Conservation (phyloP, 148 eudicot genomes). For the Talinum fruticosum region DNA sequence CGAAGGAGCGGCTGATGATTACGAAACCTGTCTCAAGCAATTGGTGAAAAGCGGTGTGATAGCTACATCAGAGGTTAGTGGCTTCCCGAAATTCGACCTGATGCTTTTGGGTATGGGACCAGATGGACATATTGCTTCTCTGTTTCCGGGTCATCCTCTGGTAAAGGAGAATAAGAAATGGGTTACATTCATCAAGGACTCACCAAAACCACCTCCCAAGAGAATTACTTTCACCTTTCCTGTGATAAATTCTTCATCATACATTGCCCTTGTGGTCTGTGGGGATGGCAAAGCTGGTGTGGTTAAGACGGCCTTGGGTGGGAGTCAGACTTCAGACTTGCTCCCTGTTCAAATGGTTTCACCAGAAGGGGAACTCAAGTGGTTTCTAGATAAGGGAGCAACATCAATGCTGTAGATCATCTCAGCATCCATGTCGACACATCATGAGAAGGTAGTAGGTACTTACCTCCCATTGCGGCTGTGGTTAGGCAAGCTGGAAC, state of each 20-base stretch:
- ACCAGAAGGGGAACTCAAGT: conserved; percentile 49
- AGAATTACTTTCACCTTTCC: conserved; percentile 78
- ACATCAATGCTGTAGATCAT: conserved; percentile 39
- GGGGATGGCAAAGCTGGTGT: conserved; percentile 49
- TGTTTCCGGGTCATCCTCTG: conserved; percentile 58
- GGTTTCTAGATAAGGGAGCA: conserved; percentile 66
- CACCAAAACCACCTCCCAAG: conserved; percentile 67
- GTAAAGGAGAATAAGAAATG: conserved; percentile 44
- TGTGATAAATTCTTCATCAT: conserved; percentile 56
- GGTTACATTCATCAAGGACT: conserved; percentile 64
- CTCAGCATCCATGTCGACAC: neutral
- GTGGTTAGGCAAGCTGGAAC: neutral
- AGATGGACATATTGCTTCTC: conserved; percentile 73
- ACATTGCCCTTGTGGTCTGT: conserved; percentile 60
- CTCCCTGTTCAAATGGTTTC: conserved; percentile 55
- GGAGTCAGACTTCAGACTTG: conserved; percentile 1
- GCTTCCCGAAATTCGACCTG: conserved; percentile 64
- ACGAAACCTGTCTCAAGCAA: conserved; percentile 47
- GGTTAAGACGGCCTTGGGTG: conserved; percentile 33
- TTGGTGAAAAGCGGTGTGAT: conserved; percentile 38
- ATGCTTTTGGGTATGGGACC: conserved; percentile 81
- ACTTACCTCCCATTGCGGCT: neutral
- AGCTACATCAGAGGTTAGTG: conserved; percentile 34
- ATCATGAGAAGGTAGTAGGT: no score
- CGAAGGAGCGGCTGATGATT: conserved; percentile 66